Evolutionary conservation across 208 protist species (phyloP), one percentile per base, ranked within the genome.

Genomic region (Acanthamoeba lenticulata): DNA sequence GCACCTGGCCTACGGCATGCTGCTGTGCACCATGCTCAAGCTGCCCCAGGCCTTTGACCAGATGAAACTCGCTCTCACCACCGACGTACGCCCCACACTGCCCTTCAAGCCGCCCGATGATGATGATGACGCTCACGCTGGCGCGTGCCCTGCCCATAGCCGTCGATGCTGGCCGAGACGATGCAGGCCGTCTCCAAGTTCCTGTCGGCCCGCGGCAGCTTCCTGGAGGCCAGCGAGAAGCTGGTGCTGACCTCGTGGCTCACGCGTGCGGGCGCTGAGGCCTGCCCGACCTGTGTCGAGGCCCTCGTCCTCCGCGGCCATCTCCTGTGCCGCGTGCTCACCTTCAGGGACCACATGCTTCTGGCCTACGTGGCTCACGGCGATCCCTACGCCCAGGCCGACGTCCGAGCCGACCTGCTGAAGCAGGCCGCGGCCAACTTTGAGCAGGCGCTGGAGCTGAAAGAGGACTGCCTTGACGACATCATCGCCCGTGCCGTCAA

Each of bases 1-100:
- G 3, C 74, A 52, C 42, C 40, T 83, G 36, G 5, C 45, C 27
- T 83, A 83, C 74, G 74, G 74, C 27, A 44, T 83, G 36, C 29
- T 83, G 74, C 21, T 83, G 42, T 55, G 74, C 74, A 83, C 27
- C 74, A 83, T 83, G 74, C 7, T 47, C 24, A 83, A 52, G 27
- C 40, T 52, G 17, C 42, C 74, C 21, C 74, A 36, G 19, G 74
- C 74, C 5, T n/a, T 55, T 21, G 74, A 83, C 27, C 74, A 83
- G 38, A 55, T 83, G 15, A 83, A 83, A n/a, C 17, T 83, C 27
- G 74, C 74, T 4, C 36, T 83, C 40, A 19, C 36, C 24, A 83
- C 45, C 7, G 74, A 83, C 29, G 74, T 83, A 52, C 74, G 42
- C 19, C 0, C 29, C 19, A 7, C 55, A 9, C 24, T 1, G 6